Evolutionary conservation across 1,284 basidiomycete species (phyloP), one percentile per base, ranked within the genome.

Genomic region (Dichomitus squalens): DNA sequence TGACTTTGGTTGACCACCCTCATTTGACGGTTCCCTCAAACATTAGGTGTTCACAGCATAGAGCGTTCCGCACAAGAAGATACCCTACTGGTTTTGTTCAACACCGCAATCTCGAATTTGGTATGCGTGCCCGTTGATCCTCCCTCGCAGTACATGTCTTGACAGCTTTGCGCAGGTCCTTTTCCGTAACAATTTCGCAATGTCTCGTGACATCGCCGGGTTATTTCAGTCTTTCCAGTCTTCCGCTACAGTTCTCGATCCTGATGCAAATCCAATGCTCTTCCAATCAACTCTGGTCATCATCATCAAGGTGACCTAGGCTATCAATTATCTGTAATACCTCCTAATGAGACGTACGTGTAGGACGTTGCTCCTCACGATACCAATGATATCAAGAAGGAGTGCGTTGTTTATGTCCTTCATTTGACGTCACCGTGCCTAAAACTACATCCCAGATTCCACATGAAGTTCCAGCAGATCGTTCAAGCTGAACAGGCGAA

Each of bases 151-250:
- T 21, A 12, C 2, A 8, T 38, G 38, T 33, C 18, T 21, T 9
- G 34, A 12, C 8, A 8, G n/a, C 44, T 21, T 57, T n/a, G 20
- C 7, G 41, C 41, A 85, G 83, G 81, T 86, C 0, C 70, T 87
- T 1, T 86, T 86, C 71, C 77, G 85, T 5, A 87, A 87, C 58
- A 86, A 87, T 57, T 87, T 86, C 58, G 83, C 83, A 0, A 67
- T 86, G 1, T 80, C 80, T 23, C 72, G 84, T 9, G 81, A 85
- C 60, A 84, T 87, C 33, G 75, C 79, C 4, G 82, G 79, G 1
- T 75, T 86, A 1, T 87, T 87, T 60, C 80, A 84, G 57, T 85
- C 85, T 0, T 87, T 87, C 72, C 85, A 87, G 61, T 82, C 83
- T 0, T 85, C 84, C 7, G 79, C 84, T 0, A 77, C 79, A 0